Conservation (phyloP, 2,329 filamentous ascomycete species). For the Clonostachys solani region DNA sequence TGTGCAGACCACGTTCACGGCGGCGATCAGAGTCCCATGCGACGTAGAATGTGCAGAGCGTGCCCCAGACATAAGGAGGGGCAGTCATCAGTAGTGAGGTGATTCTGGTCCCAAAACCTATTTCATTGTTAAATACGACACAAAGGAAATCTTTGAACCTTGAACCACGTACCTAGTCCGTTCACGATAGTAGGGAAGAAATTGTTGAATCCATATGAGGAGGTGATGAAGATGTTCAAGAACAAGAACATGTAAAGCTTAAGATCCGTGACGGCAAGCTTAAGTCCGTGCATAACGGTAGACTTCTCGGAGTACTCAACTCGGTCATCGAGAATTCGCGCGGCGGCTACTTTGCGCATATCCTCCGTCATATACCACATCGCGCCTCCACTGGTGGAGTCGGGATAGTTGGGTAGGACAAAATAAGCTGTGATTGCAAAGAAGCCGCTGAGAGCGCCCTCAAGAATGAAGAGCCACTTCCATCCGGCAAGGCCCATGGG, state of each 20-base stretch:
- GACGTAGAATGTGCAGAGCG: constrained; percentile 26
- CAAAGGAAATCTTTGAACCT: no score
- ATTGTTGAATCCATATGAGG: constrained; percentile 2
- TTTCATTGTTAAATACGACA: no score
- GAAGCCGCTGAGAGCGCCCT: constrained; percentile 52
- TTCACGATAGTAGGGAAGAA: constrained; percentile 18
- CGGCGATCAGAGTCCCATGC: constrained; percentile 37
- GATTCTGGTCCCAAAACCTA: constrained; percentile 1
- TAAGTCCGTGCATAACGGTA: background rate
- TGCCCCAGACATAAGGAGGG: constrained; percentile 15
- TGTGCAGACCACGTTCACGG: constrained; percentile 39
- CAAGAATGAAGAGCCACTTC: constrained; percentile 67
- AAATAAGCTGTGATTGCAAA: constrained; percentile 5
- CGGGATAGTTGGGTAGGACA: constrained; percentile 4
- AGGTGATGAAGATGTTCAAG: constrained; percentile 1
- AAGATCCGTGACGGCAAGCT: background rate
- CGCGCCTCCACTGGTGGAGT: constrained; percentile 2
- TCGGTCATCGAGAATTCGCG: constrained; percentile 1
- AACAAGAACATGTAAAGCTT: constrained; percentile 1
- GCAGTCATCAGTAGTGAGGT: constrained; percentile 15
- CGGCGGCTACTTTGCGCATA: background rate
- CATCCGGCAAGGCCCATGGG: constrained; percentile 51
- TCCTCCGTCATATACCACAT: constrained; percentile 5
- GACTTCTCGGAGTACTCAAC: constrained; percentile 1
- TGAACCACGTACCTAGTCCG: constrained; percentile 7